A percentile compares a stretch with the other conserved stretches of the same genome.
Evolutionary conservation across 495 filamentous ascomycete species (phyloP).

Genomic region (Penicillium pancosmium): DNA sequence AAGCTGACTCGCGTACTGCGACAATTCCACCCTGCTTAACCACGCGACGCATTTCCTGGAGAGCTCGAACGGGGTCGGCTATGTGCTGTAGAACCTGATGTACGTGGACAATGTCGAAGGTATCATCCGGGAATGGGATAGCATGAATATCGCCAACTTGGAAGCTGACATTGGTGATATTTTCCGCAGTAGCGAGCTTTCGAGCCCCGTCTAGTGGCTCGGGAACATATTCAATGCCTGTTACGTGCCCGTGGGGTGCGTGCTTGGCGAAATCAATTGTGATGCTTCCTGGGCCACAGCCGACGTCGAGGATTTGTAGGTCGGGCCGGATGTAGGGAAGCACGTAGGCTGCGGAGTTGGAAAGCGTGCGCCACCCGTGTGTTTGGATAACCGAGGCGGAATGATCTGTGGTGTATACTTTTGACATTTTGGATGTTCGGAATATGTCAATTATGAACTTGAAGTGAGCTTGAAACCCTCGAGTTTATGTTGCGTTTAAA

Average conservation of each 20-base stretch:
- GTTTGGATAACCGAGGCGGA: constrained; percentile 49
- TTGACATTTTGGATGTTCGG: constrained; percentile 12
- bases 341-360: constrained; percentile 54
- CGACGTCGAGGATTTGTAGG: constrained; percentile 57
- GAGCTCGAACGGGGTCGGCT: constrained; percentile 42
- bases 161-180: constrained; percentile 51
- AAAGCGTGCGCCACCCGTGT: constrained; percentile 55
- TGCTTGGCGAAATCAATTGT: constrained; percentile 53
- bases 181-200: constrained; percentile 36
- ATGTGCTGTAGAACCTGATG: constrained; percentile 63
- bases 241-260: constrained; percentile 51
- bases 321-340: constrained; percentile 48
- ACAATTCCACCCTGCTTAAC: constrained; percentile 55
- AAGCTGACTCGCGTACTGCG: constrained; percentile 50
- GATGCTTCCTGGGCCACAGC: constrained; percentile 62
- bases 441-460: background rate
- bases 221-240: constrained; percentile 45
- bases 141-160: constrained; percentile 48
- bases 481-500: too few species aligned
- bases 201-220: constrained; percentile 47
- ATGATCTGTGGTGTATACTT: constrained; percentile 55
- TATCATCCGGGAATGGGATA: constrained; percentile 48
- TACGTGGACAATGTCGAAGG: constrained; percentile 62
- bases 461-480: background rate
- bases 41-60: constrained; percentile 56